A percentile compares a stretch with the other conserved stretches of the same genome.
Evolutionary conservation across 306 rosid genomes (phyloP).

Genomic region (Casuarina cunninghamiana): DNA sequence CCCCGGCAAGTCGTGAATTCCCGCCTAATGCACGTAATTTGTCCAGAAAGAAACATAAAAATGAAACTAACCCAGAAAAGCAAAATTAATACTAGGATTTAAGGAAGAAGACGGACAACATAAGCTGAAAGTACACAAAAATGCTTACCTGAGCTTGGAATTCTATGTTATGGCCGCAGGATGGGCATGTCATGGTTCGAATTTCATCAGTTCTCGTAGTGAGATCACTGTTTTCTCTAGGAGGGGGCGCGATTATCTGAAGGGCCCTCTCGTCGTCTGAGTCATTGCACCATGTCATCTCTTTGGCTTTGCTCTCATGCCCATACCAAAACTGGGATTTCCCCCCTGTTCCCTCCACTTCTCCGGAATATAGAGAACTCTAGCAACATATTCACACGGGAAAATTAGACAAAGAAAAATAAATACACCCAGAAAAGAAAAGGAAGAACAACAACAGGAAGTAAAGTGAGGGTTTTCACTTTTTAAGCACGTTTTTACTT

Average conservation of each 20-base stretch:
- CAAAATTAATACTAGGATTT: too few relatives aligned
- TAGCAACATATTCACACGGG: conserved; percentile 2
- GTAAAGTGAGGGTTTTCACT: conserved; percentile 33
- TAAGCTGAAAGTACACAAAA: too few relatives aligned
- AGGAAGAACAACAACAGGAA: neutral
- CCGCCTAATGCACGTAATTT: conserved; percentile 28
- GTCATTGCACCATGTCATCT: conserved; percentile 77
- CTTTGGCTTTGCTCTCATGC: conserved; percentile 28
- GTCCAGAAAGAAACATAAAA: too few relatives aligned
- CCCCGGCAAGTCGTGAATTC: conserved; percentile 70
- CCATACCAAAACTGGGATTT: conserved; percentile 35
- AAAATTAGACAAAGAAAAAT: neutral
- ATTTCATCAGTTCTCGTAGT: conserved; percentile 22
- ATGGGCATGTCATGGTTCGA: conserved; percentile 59
- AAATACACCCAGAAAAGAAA: neutral
- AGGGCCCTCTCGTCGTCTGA: conserved; percentile 46
- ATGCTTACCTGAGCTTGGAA: conserved; percentile 60
- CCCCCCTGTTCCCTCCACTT: conserved; percentile 36
- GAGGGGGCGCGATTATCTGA: conserved; percentile 25
- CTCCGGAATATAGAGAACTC: conserved; percentile 18
- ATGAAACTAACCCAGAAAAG: too few relatives aligned
- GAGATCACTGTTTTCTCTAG: conserved; percentile 6
- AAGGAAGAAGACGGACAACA: too few relatives aligned
- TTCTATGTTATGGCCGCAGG: conserved; percentile 68
- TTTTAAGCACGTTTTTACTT: conserved; percentile 41